Conservation (phyloP, 805 yeast genomes). For the Wickerhamiella dianesei region DNA sequence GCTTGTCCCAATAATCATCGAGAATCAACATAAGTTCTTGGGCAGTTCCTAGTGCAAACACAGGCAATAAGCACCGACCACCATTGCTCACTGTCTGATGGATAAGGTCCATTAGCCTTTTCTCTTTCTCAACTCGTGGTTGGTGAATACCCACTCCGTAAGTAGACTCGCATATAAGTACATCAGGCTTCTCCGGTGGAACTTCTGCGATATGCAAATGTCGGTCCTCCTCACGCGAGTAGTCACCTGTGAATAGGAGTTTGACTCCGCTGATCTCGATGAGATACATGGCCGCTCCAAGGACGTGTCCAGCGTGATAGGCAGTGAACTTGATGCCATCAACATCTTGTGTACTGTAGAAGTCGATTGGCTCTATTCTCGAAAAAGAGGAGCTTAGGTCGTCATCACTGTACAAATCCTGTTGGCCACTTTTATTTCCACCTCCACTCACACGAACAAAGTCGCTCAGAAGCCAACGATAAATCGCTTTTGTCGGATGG, state of each 20-base stretch:
- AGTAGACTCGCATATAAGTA: conserved; percentile 86
- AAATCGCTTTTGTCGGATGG: conserved; percentile 96
- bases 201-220: conserved; percentile 92
- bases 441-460: conserved; percentile 73
- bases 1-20: conserved; percentile 87
- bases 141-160: conserved; percentile 97
- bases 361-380: conserved; percentile 83
- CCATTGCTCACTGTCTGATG: conserved; percentile 77
- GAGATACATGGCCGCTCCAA: conserved; percentile 97
- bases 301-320: conserved; percentile 98
- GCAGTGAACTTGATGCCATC: conserved; percentile 95
- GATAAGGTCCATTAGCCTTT: conserved; percentile 62
- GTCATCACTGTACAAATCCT: conserved; percentile 68
- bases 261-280: conserved; percentile 89
- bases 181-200: conserved; percentile 69
- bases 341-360: conserved; percentile 87
- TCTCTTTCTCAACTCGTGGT: conserved; percentile 75
- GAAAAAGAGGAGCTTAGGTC: conserved; percentile 82
- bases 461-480: conserved; percentile 88
- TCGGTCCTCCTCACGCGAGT: conserved; percentile 88
- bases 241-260: conserved; percentile 88
- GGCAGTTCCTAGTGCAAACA: conserved; percentile 92
- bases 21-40: conserved; percentile 81
- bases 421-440: conserved; percentile 19
- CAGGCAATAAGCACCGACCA: conserved; percentile 85